Percentiles rank a stretch among this genome's conserved stretches.
phyloP scores from a whole-genome alignment of 805 yeast genomes.

The Pichia gijzeniarum region DNA sequence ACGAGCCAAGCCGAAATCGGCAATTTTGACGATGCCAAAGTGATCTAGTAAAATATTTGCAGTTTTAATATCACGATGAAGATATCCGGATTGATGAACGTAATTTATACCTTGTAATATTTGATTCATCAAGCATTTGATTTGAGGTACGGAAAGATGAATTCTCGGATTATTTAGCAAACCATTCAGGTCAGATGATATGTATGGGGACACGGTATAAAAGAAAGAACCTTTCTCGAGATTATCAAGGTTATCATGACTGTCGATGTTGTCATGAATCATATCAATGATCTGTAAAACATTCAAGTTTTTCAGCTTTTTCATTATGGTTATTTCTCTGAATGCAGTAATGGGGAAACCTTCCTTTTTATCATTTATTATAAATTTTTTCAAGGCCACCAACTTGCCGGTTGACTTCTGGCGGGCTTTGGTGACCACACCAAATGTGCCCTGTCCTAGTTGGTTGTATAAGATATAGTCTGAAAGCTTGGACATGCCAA shows the following conservation, averaged over 20 bases:
- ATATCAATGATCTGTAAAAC: slow-evolving; percentile 74
- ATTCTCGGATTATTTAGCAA: slow-evolving; percentile 74
- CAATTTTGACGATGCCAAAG: slow-evolving; percentile 76
- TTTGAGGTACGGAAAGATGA: slow-evolving; percentile 53
- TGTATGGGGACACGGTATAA: slow-evolving; percentile 87
- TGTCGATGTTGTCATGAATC: slow-evolving; percentile 47
- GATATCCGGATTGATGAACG: slow-evolving; percentile 53
- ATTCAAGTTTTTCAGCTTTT: slow-evolving; percentile 60
- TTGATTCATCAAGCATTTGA: slow-evolving; percentile 79
- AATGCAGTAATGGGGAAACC: slow-evolving; percentile 93
- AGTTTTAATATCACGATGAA: slow-evolving; percentile 92
- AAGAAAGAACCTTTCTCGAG: slow-evolving; percentile 37
- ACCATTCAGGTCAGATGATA: slow-evolving; percentile 90
- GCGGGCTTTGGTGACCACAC: slow-evolving; percentile 79
- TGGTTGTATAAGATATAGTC: slow-evolving; percentile 34
- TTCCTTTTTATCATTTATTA: slow-evolving; percentile 71
- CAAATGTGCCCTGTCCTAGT: slow-evolving; percentile 83
- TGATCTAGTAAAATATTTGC: slow-evolving; percentile 85
- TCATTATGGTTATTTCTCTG: slow-evolving; percentile 82
- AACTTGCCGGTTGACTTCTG: slow-evolving; percentile 44
- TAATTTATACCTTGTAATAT: slow-evolving; percentile 74
- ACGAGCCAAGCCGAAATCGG: slow-evolving; percentile 94
- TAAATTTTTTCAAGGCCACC: slow-evolving; percentile 84
- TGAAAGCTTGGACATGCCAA: slow-evolving; percentile 27
- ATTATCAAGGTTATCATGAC: too few relatives aligned